Evolutionary conservation across 768 basidiomycete genomes (phyloP).

Genomic region (Lyophyllum decastes): DNA sequence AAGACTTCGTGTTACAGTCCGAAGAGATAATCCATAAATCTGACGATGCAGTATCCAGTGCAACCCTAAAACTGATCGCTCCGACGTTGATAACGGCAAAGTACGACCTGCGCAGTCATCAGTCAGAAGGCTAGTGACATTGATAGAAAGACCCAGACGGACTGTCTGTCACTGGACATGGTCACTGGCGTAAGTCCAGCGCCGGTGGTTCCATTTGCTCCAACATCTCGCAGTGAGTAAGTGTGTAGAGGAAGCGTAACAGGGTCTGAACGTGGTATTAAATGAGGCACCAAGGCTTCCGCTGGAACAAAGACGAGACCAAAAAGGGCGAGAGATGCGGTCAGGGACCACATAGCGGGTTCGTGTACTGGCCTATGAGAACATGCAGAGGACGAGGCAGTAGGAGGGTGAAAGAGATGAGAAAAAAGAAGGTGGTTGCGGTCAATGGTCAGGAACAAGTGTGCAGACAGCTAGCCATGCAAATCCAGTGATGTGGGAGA

Average conservation of each 20-base stretch:
- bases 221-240: constrained; percentile 16
- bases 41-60: constrained; percentile 74
- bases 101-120: constrained; percentile 54
- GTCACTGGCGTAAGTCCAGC: constrained; percentile 46
- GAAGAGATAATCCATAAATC: constrained; percentile 75
- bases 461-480: neutral
- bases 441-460: neutral
- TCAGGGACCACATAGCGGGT: constrained; percentile 16
- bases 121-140: constrained; percentile 6
- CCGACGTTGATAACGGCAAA: constrained; percentile 63
- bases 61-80: constrained; percentile 64
- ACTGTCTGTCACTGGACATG: constrained; percentile 48
- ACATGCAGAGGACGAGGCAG: constrained; percentile 11
- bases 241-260: constrained; percentile 31
- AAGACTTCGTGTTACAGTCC: constrained; percentile 54
- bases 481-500: neutral
- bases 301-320: constrained; percentile 14
- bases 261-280: constrained; percentile 23
- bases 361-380: constrained; percentile 2
- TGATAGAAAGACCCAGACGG: constrained; percentile 19
- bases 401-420: neutral
- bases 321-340: constrained; percentile 4
- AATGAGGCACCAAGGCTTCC: constrained; percentile 21
- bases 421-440: neutral
- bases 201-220: constrained; percentile 29